phyloP scores from a whole-genome alignment of 257 asterid genomes.

The Scutellaria minor region DNA sequence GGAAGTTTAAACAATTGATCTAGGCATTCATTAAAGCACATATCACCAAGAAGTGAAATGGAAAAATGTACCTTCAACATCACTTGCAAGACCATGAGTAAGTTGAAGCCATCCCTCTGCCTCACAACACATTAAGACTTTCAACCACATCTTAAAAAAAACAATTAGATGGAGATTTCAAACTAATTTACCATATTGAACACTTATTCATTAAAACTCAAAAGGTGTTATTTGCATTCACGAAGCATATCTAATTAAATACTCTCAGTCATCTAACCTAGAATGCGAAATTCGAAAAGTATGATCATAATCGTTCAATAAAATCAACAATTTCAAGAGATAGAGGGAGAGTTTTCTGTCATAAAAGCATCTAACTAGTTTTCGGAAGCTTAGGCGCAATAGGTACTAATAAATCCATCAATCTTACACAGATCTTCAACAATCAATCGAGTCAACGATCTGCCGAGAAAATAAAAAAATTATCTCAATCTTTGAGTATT shows the following conservation, averaged over 20 bases:
- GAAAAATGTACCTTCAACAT: too few species aligned
- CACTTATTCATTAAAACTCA: too few species aligned
- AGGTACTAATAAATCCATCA: constrained; percentile 55
- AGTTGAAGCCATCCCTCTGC: too few species aligned
- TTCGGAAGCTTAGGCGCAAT: constrained; percentile 66
- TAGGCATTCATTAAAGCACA: not conserved
- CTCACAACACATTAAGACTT: too few species aligned
- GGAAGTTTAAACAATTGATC: constrained; percentile 3
- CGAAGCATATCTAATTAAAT: constrained; percentile 12
- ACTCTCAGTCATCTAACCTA: not conserved
- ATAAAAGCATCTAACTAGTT: constrained; percentile 51
- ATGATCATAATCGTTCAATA: constrained; percentile 16
- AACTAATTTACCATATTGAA: too few species aligned
- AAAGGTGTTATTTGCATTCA: not conserved
- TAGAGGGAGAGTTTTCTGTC: not conserved
- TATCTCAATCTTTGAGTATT: not conserved
- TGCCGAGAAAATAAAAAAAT: constrained; percentile 34
- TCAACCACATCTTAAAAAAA: too few species aligned
- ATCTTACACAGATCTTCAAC: constrained; percentile 60
- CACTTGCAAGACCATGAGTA: too few species aligned
- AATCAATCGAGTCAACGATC: constrained; percentile 65
- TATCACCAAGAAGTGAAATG: not conserved
- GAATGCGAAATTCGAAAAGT: not conserved
- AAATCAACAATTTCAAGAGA: not conserved
- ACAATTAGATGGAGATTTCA: too few species aligned